These are phyloP conservation scores for Rickenella mellea DNA, from an alignment of 768 basidiomycete genomes.

Conservation along the genomic window DNA sequence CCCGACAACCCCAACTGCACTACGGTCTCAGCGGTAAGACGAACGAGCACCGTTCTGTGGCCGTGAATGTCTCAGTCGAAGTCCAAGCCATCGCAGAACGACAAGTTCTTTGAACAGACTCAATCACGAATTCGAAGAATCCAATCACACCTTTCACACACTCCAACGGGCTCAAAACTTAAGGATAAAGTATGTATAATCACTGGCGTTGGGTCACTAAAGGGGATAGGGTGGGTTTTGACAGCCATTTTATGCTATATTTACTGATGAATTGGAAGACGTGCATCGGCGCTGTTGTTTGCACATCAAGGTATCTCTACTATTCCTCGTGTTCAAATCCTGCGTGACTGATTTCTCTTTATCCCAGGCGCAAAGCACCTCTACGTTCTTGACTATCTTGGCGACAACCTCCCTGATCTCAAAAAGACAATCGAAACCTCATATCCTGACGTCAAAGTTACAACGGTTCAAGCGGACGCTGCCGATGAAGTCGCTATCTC, in stretches of 20 bases:
- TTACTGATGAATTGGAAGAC: constrained; percentile 28
- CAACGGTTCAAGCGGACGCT: constrained; percentile 71
- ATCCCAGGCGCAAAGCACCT: constrained; percentile 61
- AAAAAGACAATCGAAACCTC: constrained; percentile 53
- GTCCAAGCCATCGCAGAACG: too few relatives aligned
- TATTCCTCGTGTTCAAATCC: not conserved
- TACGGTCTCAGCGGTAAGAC: too few relatives aligned
- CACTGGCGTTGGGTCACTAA: constrained; percentile 79
- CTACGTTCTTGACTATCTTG: constrained; percentile 67
- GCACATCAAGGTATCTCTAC: constrained; percentile 67
- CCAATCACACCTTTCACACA: constrained; percentile 50
- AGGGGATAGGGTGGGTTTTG: constrained; percentile 73
- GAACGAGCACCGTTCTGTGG: too few relatives aligned
- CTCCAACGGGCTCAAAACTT: constrained; percentile 47
- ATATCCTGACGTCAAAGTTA: constrained; percentile 80
- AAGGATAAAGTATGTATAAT: constrained; percentile 77
- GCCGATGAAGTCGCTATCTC: constrained; percentile 66
- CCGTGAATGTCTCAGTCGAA: too few relatives aligned
- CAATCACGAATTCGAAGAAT: constrained; percentile 58
- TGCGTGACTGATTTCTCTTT: not conserved
- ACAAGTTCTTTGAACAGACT: constrained; percentile 52
- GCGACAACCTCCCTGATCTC: constrained; percentile 59
- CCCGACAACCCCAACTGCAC: too few relatives aligned
- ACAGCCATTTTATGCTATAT: not conserved
- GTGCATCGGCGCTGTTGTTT: constrained; percentile 61